Base-by-base conservation (phyloP, 208 protist genomes). In the Leishmania major region DNA sequence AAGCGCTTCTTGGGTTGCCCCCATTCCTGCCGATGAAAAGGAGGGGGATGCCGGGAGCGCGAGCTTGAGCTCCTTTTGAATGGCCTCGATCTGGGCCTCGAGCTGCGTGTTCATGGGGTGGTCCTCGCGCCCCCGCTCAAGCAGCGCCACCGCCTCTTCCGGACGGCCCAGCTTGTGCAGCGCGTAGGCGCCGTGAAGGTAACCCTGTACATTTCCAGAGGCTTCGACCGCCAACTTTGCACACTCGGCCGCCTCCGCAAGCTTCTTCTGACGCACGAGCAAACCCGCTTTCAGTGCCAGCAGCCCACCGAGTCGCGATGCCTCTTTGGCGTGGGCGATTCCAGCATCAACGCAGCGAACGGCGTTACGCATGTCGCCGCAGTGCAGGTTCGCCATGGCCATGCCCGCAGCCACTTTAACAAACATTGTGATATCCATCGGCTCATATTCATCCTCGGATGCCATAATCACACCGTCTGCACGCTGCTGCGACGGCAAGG, bases 241-340 rank as follows among this genome's bases (percentile, higher is more conserved):
- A 62, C 85, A 85, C 53, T 93, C 87, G 19, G 86, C 80, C 0
- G 94, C 93, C 67, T 96, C 91, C 10, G 89, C 84, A 59, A 87
- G 95, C 84, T 95, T 94, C 67, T 92, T 92, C 71, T 94, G 90
- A 28, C 87, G 90, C 45, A 95, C 87, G 0, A 97, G 82, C 40
- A 96, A 81, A 2, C 94, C 94, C 0, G 94, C 90, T 64, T 97
- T 97, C 66, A 97, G 87, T 0, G 90, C 94, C n/a, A 94, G 85
- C 57, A 97, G 79, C 1, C 90, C 94, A n/a, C 94, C 94, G 2
- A 89, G 82, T 0, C 94, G 93, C 67, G 88, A 87, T 11, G 84
- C 67, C 47, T 95, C 92, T 47, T 89, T 87, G 31, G 87, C 94
- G 77, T 97, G 90, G 28, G 72, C 71, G 75, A 97, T 87, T 28